These are phyloP conservation scores for Aureobasidium mangrovei DNA, from an alignment of 2,329 filamentous ascomycete genomes.

Conservation along the genomic window DNA sequence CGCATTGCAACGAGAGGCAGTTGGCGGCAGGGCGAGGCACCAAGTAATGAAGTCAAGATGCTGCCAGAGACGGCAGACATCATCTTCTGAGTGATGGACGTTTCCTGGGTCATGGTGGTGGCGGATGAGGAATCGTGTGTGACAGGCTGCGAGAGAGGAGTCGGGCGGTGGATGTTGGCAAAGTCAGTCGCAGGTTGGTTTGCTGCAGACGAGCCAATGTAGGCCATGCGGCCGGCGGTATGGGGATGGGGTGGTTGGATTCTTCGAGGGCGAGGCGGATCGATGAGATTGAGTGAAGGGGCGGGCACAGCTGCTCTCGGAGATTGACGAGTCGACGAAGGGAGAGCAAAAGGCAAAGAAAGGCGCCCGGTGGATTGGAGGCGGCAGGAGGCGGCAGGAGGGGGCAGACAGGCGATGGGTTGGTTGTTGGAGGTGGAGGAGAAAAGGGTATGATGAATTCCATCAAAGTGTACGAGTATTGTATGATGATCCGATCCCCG, in stretches of 20 bases:
- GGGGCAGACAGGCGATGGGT: too few species aligned
- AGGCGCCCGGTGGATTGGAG: too few species aligned
- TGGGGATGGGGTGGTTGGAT: background rate
- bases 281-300: slow-evolving; percentile 2
- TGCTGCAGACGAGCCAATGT: slow-evolving; percentile 6
- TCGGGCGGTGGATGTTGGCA: slow-evolving; percentile 22
- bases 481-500: too few species aligned
- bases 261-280: background rate
- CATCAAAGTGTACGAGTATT: too few species aligned
- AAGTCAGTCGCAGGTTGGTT: slow-evolving; percentile 8
- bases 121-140: slow-evolving; percentile 16
- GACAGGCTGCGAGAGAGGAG: background rate
- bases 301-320: background rate
- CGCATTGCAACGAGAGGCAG: background rate
- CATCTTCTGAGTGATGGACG: slow-evolving; percentile 87
- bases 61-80: slow-evolving; percentile 85
- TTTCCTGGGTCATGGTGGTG: slow-evolving; percentile 48
- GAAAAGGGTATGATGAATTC: too few species aligned
- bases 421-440: too few species aligned
- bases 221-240: slow-evolving; percentile 12
- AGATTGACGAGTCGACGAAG: too few species aligned
- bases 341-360: too few species aligned
- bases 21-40: slow-evolving; percentile 41
- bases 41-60: slow-evolving; percentile 77
- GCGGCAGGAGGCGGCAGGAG: too few species aligned